phyloP scores from a whole-genome alignment of 306 rosid species.

The Nissolia schottii region DNA sequence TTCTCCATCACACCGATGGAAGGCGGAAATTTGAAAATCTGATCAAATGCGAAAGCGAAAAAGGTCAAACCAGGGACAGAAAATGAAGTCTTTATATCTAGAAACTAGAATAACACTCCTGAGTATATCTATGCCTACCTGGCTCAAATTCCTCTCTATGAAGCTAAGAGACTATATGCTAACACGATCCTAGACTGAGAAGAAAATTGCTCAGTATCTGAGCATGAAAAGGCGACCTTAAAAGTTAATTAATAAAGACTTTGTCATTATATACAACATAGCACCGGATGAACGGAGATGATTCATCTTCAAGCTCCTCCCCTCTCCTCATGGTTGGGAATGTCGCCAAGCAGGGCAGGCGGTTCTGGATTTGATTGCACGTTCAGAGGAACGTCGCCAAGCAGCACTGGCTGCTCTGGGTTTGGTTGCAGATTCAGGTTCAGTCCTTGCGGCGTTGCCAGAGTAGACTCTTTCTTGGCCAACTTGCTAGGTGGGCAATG shows the following conservation, averaged over 20 bases:
- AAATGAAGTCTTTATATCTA: not conserved
- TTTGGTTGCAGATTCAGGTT: constrained; percentile 2
- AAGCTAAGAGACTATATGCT: not conserved
- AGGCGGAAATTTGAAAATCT: not conserved
- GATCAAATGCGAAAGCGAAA: not conserved
- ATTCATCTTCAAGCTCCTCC: not conserved
- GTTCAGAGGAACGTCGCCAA: constrained; percentile 19
- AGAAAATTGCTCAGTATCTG: constrained; percentile 9
- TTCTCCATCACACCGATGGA: not conserved
- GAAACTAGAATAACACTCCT: not conserved
- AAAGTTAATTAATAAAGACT: constrained; percentile 5
- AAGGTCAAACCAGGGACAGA: not conserved
- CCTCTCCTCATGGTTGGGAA: not conserved
- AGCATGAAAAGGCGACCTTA: constrained; percentile 4
- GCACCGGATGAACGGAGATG: not conserved
- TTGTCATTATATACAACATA: not conserved
- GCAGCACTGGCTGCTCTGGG: constrained; percentile 12
- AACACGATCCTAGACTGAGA: constrained; percentile 2
- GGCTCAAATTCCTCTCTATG: not conserved
- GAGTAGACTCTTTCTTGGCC: constrained; percentile 25
- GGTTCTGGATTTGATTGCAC: too few species aligned
- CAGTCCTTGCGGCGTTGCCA: not conserved
- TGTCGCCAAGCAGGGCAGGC: constrained; percentile 17
- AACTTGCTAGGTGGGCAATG: constrained; percentile 76
- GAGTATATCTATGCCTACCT: not conserved